Evolutionary conservation across 192 early-diverging fungal genomes (phyloP), one percentile per base, ranked within the genome.

Genomic region (Coemansia asiatica): DNA sequence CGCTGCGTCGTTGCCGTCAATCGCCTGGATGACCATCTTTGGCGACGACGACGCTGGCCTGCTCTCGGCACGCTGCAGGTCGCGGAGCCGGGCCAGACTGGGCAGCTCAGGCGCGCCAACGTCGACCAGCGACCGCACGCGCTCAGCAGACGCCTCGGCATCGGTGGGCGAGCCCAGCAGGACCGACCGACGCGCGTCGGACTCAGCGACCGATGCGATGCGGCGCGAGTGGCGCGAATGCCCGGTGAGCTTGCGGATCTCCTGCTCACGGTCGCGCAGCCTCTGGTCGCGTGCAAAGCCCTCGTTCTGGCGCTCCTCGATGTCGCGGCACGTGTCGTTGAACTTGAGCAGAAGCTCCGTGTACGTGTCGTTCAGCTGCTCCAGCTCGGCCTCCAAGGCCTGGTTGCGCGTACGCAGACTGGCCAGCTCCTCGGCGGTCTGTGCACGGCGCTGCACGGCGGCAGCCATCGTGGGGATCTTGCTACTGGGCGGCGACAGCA

Each of bases 291-390:
- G 80, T 46, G 59, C 61, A 44, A 81, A 74, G 54, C 70, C 46
- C 54, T 82, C 79, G 70, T 50, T 68, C 79, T 82, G 79, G 19
- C 66, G 70, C 67, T 82, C 79, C 57, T 82, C 79, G 23, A 87
- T 66, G 61, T 87, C 84, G 44, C 74, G 70, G 16, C 79, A 82
- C 28, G 74, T 67, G 36, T 79, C 78, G 56, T 83, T 85, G 55
- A 81, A 84, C 66, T 84, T 85, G 59, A 80, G 82, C 67, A 84
- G 48, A 23, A 87, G 71, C 58, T 87, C 85, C 0, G 75, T 71
- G 62, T 87, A 85, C 8, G 84, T 83, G 68, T 75, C 82, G 69
- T 76, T 79, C 18, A 85, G 67, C 61, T 75, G 65, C 64, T 74
- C 68, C 38, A 87, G 63, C 69, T 87, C 80, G n/a, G 63, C 38